Evolutionary conservation across 1,139 yeast genomes (phyloP), one percentile per base, ranked within the genome.

Genomic region (Entelexis sorbosivorans): DNA sequence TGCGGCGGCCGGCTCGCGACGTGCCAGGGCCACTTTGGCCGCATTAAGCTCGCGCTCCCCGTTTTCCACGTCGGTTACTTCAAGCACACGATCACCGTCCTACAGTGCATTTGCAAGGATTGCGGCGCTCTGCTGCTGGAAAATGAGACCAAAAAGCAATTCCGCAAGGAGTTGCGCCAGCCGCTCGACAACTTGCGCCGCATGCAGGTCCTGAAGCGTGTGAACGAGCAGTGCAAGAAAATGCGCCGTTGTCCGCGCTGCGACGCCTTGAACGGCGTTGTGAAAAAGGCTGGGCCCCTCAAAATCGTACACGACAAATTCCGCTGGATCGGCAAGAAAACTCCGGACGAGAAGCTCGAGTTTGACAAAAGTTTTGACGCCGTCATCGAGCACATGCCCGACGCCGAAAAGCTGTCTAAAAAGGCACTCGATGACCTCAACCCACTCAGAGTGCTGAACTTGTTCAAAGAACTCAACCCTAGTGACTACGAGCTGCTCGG

Each of bases 1-100:
- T 93, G 99, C 69, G 88, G 81, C 60, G 97, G 97, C 9, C 81
- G 81, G 60, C 71, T 93, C 61, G 96, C 96, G 0, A 78, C 95
- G 1, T 93, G 99, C 66, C 96, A 91, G 68, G 99, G 99, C 51
- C 99, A 93, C 69, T 93, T 93, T 66, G 99, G 99, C 42, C 95
- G 93, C 64, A 79, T 93, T 58, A 78, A 87, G 60, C 74, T 93
- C 50, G 96, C 97, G 0, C 72, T 93, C 48, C 99, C 99, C 2
- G 97, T 89, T 17, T 93, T 91, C 70, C 98, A 93, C 64, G 94
- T 91, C 44, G 99, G 99, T 6, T 93, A 88, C 66, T 91, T 93
- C 74, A 91, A 89, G 66, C 82, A 93, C 38, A 85, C 87, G 38
- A 85, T 93, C 58, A 83, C 81, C 62, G 89, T 93, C 48, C 71